These are phyloP conservation scores for Aristolochia fimbriata DNA, from an alignment of 164 flowering plant species.

Conservation along the genomic window DNA sequence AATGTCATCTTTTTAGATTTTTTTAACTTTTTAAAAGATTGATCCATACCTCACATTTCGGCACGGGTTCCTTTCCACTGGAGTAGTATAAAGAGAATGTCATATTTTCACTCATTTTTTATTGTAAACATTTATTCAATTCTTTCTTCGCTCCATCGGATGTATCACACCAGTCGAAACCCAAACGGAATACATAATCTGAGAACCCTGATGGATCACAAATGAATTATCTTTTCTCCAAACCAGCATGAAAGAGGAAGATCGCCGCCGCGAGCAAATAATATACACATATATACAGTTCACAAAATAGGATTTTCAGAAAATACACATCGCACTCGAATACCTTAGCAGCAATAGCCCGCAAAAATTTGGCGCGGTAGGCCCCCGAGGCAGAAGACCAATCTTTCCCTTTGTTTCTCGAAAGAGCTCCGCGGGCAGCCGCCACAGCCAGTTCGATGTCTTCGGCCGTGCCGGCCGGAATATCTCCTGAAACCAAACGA, in stretches of 20 bases:
- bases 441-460: slow-evolving; percentile 87
- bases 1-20: no score
- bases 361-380: slow-evolving; percentile 77
- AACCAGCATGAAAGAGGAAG: not conserved
- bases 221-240: not conserved
- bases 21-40: no score
- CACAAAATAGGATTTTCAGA: not conserved
- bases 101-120: no score
- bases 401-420: slow-evolving; percentile 51
- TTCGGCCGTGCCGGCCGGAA: slow-evolving; percentile 83
- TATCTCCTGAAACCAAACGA: slow-evolving; percentile 44
- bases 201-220: no score
- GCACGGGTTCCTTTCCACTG: no score
- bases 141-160: not conserved
- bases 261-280: not conserved
- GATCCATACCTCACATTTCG: no score
- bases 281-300: not conserved
- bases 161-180: not conserved
- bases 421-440: slow-evolving; percentile 67
- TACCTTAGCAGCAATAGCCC: slow-evolving; percentile 95
- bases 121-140: no score
- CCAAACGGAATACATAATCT: not conserved
- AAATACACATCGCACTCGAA: not conserved
- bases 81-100: no score
- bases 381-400: slow-evolving; percentile 85